These are phyloP conservation scores for Ophiostoma novo-ulmi DNA, from an alignment of 2,329 filamentous ascomycete genomes.

Conservation along the genomic window DNA sequence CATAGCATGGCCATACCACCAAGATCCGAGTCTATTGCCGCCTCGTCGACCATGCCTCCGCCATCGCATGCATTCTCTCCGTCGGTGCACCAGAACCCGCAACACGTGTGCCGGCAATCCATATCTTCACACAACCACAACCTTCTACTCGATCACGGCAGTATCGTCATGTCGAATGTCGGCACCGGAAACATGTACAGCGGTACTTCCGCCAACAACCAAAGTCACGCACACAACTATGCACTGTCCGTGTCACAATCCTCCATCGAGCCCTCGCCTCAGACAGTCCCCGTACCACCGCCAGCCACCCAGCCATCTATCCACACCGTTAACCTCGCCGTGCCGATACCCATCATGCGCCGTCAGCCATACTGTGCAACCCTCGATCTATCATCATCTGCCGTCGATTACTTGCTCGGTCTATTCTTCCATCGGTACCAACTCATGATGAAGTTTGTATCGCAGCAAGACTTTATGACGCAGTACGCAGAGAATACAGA, in stretches of 20 bases:
- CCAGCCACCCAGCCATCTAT: background rate
- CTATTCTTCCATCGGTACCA: slow-evolving; percentile 24
- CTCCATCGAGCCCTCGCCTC: background rate
- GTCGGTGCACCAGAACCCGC: background rate
- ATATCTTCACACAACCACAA: slow-evolving; percentile 1
- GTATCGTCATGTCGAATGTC: background rate
- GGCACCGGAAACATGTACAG: background rate
- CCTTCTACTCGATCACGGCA: slow-evolving; percentile 10
- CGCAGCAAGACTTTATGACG: slow-evolving; percentile 17
- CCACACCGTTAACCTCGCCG: slow-evolving; percentile 2
- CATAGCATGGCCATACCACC: slow-evolving; percentile 12
- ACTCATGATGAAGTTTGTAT: slow-evolving; percentile 24
- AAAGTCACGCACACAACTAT: background rate
- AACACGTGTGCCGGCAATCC: background rate
- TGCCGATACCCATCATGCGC: background rate
- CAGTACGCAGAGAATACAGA: slow-evolving; percentile 9
- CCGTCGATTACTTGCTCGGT: slow-evolving; percentile 22
- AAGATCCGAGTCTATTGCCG: slow-evolving; percentile 16
- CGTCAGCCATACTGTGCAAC: slow-evolving; percentile 12
- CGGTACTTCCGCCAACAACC: background rate
- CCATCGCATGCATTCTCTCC: slow-evolving; percentile 11
- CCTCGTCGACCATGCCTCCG: slow-evolving; percentile 18
- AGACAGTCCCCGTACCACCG: background rate
- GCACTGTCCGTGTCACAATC: slow-evolving; percentile 11
- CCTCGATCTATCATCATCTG: slow-evolving; percentile 15